phyloP scores from a whole-genome alignment of 306 rosid genomes.

The Cucurbita argyrosperma region DNA sequence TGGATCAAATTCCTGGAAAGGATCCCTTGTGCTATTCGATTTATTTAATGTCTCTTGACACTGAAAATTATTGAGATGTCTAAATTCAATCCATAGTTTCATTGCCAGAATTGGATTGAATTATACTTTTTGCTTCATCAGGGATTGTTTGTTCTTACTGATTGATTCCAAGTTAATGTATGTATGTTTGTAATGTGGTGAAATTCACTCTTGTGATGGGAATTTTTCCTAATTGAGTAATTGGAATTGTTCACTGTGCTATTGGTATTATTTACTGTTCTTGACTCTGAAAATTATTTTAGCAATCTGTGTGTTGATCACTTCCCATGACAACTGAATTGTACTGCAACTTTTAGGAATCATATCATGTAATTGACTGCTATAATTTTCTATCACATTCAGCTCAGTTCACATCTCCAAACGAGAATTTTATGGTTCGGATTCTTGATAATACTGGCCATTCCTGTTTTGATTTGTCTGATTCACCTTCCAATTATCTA shows the following conservation, averaged over 20 bases:
- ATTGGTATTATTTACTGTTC: neutral
- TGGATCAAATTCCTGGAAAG: neutral
- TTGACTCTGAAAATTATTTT: neutral
- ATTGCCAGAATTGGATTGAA: neutral
- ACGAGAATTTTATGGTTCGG: neutral
- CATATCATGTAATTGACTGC: neutral
- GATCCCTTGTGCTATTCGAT: neutral
- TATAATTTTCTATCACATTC: neutral
- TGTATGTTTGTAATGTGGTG: neutral
- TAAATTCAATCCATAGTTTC: neutral
- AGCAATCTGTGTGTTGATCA: neutral
- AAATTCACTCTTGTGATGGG: neutral
- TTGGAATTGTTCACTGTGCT: neutral
- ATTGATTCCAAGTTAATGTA: neutral
- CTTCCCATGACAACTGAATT: neutral
- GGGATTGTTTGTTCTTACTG: neutral
- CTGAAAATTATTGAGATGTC: neutral
- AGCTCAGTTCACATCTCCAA: too few relatives aligned
- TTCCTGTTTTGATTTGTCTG: neutral
- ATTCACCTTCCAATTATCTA: neutral
- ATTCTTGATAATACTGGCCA: neutral
- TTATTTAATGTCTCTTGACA: neutral
- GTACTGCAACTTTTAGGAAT: neutral
- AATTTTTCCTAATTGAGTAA: neutral
- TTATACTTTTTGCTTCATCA: neutral